phyloP scores from a whole-genome alignment of 2,329 filamentous ascomycete species.

The Epichloe gansuensis region DNA sequence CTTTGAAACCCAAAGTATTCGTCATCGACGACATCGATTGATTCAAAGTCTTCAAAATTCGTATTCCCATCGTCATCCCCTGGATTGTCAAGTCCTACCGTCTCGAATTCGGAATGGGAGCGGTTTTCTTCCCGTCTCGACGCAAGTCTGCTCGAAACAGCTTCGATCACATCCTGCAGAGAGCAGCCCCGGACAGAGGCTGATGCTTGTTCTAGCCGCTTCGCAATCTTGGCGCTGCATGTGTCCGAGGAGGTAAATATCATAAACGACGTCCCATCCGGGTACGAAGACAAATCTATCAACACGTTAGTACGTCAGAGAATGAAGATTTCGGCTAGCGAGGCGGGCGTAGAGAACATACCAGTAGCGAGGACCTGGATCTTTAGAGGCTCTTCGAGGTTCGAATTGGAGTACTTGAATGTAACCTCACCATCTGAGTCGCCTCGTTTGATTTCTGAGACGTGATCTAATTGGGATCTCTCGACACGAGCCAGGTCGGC shows the following conservation, averaged over 20 bases:
- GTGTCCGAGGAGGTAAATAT: slow-evolving; percentile 30
- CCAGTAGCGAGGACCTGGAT: slow-evolving; percentile 27
- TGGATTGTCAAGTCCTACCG: not conserved
- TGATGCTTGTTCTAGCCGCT: slow-evolving; percentile 30
- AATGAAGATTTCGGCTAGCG: not conserved
- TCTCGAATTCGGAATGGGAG: not conserved
- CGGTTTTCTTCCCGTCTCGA: not conserved
- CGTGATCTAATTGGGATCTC: slow-evolving; percentile 29
- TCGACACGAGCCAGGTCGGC: slow-evolving; percentile 37
- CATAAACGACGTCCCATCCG: slow-evolving; percentile 26
- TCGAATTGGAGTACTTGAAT: slow-evolving; percentile 37
- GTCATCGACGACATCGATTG: not conserved
- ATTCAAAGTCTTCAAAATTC: not conserved
- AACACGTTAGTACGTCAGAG: slow-evolving; percentile 1
- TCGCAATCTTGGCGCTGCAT: slow-evolving; percentile 23
- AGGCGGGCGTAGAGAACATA: slow-evolving; percentile 10
- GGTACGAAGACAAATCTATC: slow-evolving; percentile 25
- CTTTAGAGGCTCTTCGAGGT: slow-evolving; percentile 17
- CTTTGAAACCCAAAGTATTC: slow-evolving; percentile 5
- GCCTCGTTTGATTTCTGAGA: slow-evolving; percentile 45
- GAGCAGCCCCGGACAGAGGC: slow-evolving; percentile 9
- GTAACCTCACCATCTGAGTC: slow-evolving; percentile 62
- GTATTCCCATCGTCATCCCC: not conserved
- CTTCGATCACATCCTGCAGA: slow-evolving; percentile 5
- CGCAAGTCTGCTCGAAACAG: not conserved